Percentiles rank a stretch among this genome's conserved stretches.
phyloP scores from a whole-genome alignment of 257 asterid genomes.

The Solanum chiquidenum region DNA sequence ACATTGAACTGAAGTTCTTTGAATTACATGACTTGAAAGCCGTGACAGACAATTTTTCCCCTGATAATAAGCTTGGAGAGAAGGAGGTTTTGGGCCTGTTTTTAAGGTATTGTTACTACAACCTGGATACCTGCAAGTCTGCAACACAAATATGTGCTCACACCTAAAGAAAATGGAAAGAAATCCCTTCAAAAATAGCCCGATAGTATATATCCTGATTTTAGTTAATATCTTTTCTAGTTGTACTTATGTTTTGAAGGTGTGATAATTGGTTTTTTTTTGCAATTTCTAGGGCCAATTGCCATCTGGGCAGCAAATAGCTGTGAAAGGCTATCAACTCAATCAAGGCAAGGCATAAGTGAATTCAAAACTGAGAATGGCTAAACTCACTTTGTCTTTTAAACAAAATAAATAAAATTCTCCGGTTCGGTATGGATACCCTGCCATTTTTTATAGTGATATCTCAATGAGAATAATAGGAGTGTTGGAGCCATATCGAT shows the following conservation, averaged over 20 bases:
- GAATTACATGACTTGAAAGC: too few species aligned
- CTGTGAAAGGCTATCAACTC: conserved; percentile 14
- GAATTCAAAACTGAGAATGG: conserved; percentile 11
- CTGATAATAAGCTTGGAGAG: too few species aligned
- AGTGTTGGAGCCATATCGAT: neutral
- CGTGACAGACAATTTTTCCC: too few species aligned
- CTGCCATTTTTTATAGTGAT: neutral
- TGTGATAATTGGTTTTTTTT: neutral
- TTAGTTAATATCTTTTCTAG: neutral
- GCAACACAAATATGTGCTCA: neutral
- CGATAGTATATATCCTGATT: neutral
- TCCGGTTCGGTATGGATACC: neutral
- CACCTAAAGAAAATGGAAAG: neutral
- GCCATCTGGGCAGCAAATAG: conserved; percentile 8
- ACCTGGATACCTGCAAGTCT: neutral
- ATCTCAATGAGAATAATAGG: neutral
- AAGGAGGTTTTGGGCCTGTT: neutral
- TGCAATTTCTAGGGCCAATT: conserved; percentile 7
- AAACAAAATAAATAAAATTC: neutral
- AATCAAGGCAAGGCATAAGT: conserved; percentile 14
- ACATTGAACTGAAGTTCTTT: too few species aligned
- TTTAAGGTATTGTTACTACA: conserved; percentile 10
- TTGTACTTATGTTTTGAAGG: neutral
- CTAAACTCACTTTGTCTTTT: neutral
- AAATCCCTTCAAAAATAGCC: neutral